Base-by-base conservation (phyloP, 345 rosid species). In the Camelina laxa region DNA sequence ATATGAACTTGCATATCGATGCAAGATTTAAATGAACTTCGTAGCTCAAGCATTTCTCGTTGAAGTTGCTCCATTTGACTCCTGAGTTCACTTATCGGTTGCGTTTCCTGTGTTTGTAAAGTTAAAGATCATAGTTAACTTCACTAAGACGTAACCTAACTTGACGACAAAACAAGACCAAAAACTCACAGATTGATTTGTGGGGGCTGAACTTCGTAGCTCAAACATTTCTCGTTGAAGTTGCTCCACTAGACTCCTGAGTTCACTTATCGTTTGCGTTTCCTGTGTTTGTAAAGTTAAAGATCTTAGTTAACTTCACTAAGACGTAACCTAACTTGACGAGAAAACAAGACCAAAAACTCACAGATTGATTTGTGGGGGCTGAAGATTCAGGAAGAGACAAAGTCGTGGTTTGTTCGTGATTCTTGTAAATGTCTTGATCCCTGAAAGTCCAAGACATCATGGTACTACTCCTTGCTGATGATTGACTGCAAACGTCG, bases 61-160 rank as follows among this genome's bases (percentile, higher is more conserved):
- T 83, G 86, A 61, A 95, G 86, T 75, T 84, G 97, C 73, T 79
- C 88, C 76, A 95, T 85, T 16, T 92, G 91, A 19, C 80, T 85
- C 74, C 84, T 84, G 77, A 95, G 75, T 42, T 89, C 90, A 65
- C 75, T 83, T 36, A 91, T 77, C 24, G 85, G 77, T 61, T 90
- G 91, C 85, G 81, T 81, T 75, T 89, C 99, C 90, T 90, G 84
- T 9, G 60, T 49, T 35, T 71, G 7, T 59, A 41, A 58, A 31
- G 13, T 24, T 10, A 71, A 39, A 50, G 41, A 72, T 20, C 42
- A 59, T 39, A 68, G 20, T 6, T 45, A 17, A 38, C 69, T 79
- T 79, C 57, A 19, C 54, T 10, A 5, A 24, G 65, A 47, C 66
- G 21, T 14, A 44, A 60, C 73, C 65, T 60, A 31, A 60, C 38